A percentile compares a stretch with the other conserved stretches of the same genome.
phyloP scores from a whole-genome alignment of 1,284 basidiomycete genomes.

The Pseudozyma thailandica region DNA sequence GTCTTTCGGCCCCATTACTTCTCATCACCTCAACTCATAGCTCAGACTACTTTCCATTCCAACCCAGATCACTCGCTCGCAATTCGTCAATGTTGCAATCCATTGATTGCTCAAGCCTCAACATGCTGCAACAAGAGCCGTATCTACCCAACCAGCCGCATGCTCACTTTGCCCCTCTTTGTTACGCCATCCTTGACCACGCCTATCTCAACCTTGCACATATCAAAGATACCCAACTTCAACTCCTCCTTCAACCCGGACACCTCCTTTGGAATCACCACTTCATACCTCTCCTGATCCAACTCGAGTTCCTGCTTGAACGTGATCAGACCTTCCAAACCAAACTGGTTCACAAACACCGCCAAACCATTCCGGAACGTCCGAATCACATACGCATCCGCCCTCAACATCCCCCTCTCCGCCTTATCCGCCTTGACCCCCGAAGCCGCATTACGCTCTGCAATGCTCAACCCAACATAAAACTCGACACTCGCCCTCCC shows the following conservation, averaged over 20 bases:
- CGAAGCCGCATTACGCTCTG: constrained; percentile 69
- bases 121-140: too few species aligned
- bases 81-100: too few species aligned
- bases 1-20: too few species aligned
- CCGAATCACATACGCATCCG: constrained; percentile 86
- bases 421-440: constrained; percentile 31
- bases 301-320: constrained; percentile 89
- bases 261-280: constrained; percentile 75
- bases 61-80: too few species aligned
- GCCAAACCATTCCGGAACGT: constrained; percentile 94
- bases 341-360: constrained; percentile 93
- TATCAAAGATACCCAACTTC: constrained; percentile 79
- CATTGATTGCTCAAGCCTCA: too few species aligned
- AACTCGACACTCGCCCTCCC: constrained; percentile 95
- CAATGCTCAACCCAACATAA: constrained; percentile 89
- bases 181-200: constrained; percentile 96
- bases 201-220: constrained; percentile 85
- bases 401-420: constrained; percentile 33
- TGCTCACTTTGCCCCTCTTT: constrained; percentile 89
- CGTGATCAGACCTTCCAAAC: constrained; percentile 90
- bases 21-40: too few species aligned
- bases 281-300: constrained; percentile 88
- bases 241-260: constrained; percentile 50
- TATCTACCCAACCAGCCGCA: constrained; percentile 75
- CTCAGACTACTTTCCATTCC: too few species aligned